phyloP scores from a whole-genome alignment of 2,329 filamentous ascomycete genomes.

The Whalleya microplaca region DNA sequence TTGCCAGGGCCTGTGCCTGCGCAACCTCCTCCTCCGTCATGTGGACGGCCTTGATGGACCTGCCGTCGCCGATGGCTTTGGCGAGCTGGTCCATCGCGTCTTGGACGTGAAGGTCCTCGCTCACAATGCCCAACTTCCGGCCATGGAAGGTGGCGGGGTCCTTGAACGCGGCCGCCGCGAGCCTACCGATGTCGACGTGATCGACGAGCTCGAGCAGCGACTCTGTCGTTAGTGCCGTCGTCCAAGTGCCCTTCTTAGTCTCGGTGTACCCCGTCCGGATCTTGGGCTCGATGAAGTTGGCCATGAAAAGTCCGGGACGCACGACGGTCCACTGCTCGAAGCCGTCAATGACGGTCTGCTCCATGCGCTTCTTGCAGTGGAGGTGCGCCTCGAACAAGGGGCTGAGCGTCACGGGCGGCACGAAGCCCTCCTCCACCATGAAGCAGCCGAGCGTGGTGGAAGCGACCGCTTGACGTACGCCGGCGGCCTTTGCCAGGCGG shows the following conservation, averaged over 20 bases:
- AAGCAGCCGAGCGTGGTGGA: conserved; percentile 39
- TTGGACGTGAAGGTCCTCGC: conserved; percentile 6
- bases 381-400: conserved; percentile 34
- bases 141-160: conserved; percentile 9
- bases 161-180: conserved; percentile 11
- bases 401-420: conserved; percentile 27
- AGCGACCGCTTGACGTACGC: conserved; percentile 43
- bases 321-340: conserved; percentile 53
- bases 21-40: conserved; percentile 15
- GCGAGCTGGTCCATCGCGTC: conserved; percentile 6
- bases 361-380: conserved; percentile 47
- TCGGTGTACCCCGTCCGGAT: conserved; percentile 25
- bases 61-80: conserved; percentile 3
- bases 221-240: conserved; percentile 2
- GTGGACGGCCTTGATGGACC: conserved; percentile 1
- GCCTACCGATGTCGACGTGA: conserved; percentile 10
- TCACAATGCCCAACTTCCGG: not conserved
- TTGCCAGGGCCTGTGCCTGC: not conserved
- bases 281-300: conserved; percentile 51
- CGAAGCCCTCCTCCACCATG: conserved; percentile 33
- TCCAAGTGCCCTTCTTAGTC: conserved; percentile 7
- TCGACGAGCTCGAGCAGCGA: conserved; percentile 4
- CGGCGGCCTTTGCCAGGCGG: conserved; percentile 42
- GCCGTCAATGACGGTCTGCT: conserved; percentile 42
- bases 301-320: conserved; percentile 55